These are phyloP conservation scores for Rhinocladiella similis DNA, from an alignment of 2,329 filamentous ascomycete species.

Conservation along the genomic window DNA sequence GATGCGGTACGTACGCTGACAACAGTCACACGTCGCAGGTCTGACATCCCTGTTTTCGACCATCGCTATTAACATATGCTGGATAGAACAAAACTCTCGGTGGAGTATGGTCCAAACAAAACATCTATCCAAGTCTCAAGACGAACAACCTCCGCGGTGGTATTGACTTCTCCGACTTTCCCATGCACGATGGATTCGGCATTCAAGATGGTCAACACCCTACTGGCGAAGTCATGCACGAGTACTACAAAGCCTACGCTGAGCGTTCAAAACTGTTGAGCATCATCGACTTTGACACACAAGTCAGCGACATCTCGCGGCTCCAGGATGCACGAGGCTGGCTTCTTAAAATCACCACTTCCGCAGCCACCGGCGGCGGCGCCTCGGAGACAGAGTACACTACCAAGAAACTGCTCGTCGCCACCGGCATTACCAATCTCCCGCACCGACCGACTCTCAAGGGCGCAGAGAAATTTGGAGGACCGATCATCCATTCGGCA, in stretches of 20 bases:
- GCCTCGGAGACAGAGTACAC: conserved; percentile 22
- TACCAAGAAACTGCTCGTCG: conserved; percentile 53
- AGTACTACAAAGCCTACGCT: conserved; percentile 59
- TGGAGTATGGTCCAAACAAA: conserved; percentile 68
- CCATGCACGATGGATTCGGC: conserved; percentile 61
- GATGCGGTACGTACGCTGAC: conserved; percentile 17
- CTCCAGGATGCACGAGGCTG: conserved; percentile 43
- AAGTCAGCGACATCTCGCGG: conserved; percentile 51
- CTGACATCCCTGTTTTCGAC: neutral
- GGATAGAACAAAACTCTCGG: conserved; percentile 43
- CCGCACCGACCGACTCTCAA: conserved; percentile 49
- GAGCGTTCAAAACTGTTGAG: conserved; percentile 52
- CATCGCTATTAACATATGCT: too few species aligned
- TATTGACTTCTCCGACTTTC: conserved; percentile 73
- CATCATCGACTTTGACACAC: conserved; percentile 53
- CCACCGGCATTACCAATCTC: conserved; percentile 57
- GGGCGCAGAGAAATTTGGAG: conserved; percentile 49
- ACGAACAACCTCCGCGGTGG: conserved; percentile 73
- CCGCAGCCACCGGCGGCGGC: neutral
- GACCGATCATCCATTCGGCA: conserved; percentile 52
- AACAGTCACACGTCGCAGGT: neutral
- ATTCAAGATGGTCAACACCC: conserved; percentile 58
- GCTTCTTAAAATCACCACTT: conserved; percentile 36
- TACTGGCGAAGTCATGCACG: conserved; percentile 55
- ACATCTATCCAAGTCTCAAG: conserved; percentile 67